Conservation (phyloP, 2,329 filamentous ascomycete species). For the Kalaharituber pfeilii region DNA sequence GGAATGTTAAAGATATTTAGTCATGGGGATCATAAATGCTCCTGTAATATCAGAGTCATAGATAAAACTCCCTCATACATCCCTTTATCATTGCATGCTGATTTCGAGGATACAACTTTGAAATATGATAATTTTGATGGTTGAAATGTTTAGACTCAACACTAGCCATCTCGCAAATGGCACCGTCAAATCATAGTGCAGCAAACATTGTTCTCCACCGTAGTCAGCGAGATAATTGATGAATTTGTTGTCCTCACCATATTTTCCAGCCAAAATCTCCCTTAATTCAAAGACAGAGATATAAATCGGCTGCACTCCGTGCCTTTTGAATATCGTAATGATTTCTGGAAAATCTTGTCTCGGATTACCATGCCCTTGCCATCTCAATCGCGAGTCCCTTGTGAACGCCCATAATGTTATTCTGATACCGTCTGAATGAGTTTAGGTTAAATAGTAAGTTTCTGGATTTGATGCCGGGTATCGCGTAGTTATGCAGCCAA, state of each 20-base stretch:
- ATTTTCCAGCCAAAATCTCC: slow-evolving; percentile 75
- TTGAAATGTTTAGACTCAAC: slow-evolving; percentile 68
- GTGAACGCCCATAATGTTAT: too few species aligned
- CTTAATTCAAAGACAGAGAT: slow-evolving; percentile 72
- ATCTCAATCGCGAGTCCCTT: slow-evolving; percentile 79
- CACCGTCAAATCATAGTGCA: slow-evolving; percentile 76
- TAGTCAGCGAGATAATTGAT: slow-evolving; percentile 83
- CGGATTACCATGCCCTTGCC: slow-evolving; percentile 63
- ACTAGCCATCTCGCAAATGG: slow-evolving; percentile 85
- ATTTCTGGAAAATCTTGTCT: slow-evolving; percentile 65
- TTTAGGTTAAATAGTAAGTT: slow-evolving; percentile 23
- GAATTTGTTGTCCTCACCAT: slow-evolving; percentile 81
- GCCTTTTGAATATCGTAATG: slow-evolving; percentile 63
- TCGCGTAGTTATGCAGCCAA: too few species aligned
- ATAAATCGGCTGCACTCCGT: slow-evolving; percentile 63
- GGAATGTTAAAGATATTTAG: slow-evolving; percentile 83
- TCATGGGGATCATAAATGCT: slow-evolving; percentile 64
- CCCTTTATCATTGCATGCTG: slow-evolving; percentile 79
- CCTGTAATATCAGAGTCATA: slow-evolving; percentile 95
- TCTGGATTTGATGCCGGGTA: too few species aligned
- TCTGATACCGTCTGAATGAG: slow-evolving; percentile 72
- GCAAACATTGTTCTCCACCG: slow-evolving; percentile 66
- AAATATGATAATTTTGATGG: slow-evolving; percentile 87
- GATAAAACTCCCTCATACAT: slow-evolving; percentile 89
- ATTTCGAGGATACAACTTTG: slow-evolving; percentile 72